Conservation (phyloP, 768 basidiomycete species). For the Phlebiopsis gigantea region DNA sequence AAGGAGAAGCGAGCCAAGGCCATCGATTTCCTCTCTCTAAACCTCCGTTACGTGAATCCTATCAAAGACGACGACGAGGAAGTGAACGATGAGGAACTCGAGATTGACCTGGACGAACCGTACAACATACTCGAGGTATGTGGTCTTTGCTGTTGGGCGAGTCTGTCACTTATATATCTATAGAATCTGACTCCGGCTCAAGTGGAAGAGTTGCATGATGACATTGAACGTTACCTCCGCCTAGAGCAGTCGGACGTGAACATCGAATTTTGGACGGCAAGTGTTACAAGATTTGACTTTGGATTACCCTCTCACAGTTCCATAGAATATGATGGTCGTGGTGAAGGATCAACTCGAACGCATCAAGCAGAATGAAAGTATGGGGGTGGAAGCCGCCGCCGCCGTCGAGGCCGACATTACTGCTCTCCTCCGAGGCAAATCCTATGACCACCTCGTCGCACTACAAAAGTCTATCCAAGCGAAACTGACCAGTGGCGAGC, state of each 20-base stretch:
- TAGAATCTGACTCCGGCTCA: slow-evolving; percentile 85
- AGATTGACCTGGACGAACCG: slow-evolving; percentile 97
- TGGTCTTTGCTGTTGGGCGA: slow-evolving; percentile 10
- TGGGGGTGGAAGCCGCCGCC: slow-evolving; percentile 64
- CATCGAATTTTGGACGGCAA: slow-evolving; percentile 96
- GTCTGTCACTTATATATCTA: slow-evolving; percentile 3
- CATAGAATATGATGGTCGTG: slow-evolving; percentile 94
- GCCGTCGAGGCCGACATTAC: slow-evolving; percentile 86
- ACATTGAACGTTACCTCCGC: slow-evolving; percentile 87
- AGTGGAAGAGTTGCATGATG: slow-evolving; percentile 89
- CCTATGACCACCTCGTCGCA: slow-evolving; percentile 74
- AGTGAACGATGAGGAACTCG: slow-evolving; percentile 74
- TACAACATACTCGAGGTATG: slow-evolving; percentile 95
- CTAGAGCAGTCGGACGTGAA: slow-evolving; percentile 82
- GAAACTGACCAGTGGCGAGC: slow-evolving; percentile 89
- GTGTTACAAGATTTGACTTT: slow-evolving; percentile 16
- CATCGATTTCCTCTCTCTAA: slow-evolving; percentile 95
- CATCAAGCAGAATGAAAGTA: slow-evolving; percentile 54
- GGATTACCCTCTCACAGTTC: not conserved
- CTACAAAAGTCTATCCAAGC: slow-evolving; percentile 84
- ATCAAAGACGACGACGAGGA: slow-evolving; percentile 47
- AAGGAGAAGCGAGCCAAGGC: slow-evolving; percentile 97
- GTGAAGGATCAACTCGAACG: slow-evolving; percentile 87
- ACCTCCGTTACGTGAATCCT: slow-evolving; percentile 86
- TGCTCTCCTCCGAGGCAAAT: slow-evolving; percentile 75